Conservation (phyloP, 2,329 filamentous ascomycete genomes). For the Fonsecaea pugnacius region DNA sequence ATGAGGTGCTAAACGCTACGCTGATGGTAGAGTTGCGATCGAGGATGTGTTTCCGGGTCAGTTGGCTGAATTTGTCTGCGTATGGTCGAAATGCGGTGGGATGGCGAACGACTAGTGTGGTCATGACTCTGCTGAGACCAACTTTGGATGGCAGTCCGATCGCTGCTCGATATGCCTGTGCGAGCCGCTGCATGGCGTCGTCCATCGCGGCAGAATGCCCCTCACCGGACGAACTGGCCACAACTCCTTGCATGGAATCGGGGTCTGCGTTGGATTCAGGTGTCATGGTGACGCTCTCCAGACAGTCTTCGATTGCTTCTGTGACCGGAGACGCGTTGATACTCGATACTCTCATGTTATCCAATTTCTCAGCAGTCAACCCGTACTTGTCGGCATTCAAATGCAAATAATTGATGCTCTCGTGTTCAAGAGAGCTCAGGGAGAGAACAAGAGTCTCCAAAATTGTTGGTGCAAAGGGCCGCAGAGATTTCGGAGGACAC, state of each 20-base stretch:
- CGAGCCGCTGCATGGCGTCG: conserved; percentile 71
- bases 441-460: conserved; percentile 79
- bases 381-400: conserved; percentile 84
- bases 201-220: conserved; percentile 57
- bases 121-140: conserved; percentile 81
- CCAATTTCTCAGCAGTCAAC: conserved; percentile 84
- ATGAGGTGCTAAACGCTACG: conserved; percentile 81
- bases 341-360: conserved; percentile 79
- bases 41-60: conserved; percentile 79
- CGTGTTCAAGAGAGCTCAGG: conserved; percentile 84
- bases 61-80: conserved; percentile 73
- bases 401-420: conserved; percentile 89
- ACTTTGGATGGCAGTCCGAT: conserved; percentile 94
- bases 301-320: conserved; percentile 85
- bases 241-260: conserved; percentile 31
- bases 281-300: conserved; percentile 82
- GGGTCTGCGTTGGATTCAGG: conserved; percentile 9
- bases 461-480: conserved; percentile 79
- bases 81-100: conserved; percentile 74
- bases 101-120: conserved; percentile 81
- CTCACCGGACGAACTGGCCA: conserved; percentile 11
- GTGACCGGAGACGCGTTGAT: conserved; percentile 87
- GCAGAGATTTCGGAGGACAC: conserved; percentile 72
- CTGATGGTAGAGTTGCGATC: conserved; percentile 95
- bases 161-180: conserved; percentile 79